phyloP scores from a whole-genome alignment of 1,284 basidiomycete genomes.

The Sanguinoderma infundibulare region DNA sequence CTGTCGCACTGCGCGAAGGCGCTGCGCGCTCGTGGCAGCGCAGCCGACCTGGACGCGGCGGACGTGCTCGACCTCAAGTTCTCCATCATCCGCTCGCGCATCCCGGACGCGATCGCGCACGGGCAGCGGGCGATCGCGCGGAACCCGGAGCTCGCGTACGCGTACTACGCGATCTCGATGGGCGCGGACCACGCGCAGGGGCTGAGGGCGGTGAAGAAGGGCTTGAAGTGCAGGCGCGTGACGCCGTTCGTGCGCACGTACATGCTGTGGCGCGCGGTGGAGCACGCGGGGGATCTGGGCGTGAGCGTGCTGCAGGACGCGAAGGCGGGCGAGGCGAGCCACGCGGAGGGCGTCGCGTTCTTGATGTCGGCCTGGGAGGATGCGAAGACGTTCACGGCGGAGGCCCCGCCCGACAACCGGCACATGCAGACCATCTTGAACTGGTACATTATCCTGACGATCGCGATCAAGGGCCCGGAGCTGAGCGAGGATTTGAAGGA shows the following conservation, averaged over 20 bases:
- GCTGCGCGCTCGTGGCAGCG: slow-evolving; percentile 45
- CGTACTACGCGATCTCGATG: slow-evolving; percentile 55
- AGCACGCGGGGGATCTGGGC: slow-evolving; percentile 60
- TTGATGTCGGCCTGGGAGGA: slow-evolving; percentile 60
- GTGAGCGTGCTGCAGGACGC: slow-evolving; percentile 50
- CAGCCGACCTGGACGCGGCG: slow-evolving; percentile 49
- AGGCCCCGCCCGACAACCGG: slow-evolving; percentile 63
- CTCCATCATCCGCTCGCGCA: slow-evolving; percentile 48
- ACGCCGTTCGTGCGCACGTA: slow-evolving; percentile 41
- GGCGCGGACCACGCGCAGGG: slow-evolving; percentile 39
- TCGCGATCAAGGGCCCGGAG: slow-evolving; percentile 53
- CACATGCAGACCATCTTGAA: slow-evolving; percentile 60
- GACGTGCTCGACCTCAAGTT: slow-evolving; percentile 67
- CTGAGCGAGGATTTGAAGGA: slow-evolving; percentile 52
- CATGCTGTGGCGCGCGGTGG: slow-evolving; percentile 60
- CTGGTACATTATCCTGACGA: slow-evolving; percentile 59
- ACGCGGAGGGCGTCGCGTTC: slow-evolving; percentile 63
- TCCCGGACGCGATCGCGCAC: slow-evolving; percentile 47
- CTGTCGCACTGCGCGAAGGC: slow-evolving; percentile 58
- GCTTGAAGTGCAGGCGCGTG: slow-evolving; percentile 44
- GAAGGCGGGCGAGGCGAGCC: slow-evolving; percentile 44
- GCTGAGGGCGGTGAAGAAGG: slow-evolving; percentile 59
- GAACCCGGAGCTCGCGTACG: slow-evolving; percentile 59
- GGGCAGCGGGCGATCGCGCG: slow-evolving; percentile 51
- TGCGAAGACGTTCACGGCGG: slow-evolving; percentile 53